Percentiles rank a stretch among this genome's conserved stretches.
Evolutionary conservation across 805 yeast genomes (phyloP).

Genomic region (Wickerhamiella azyma): DNA sequence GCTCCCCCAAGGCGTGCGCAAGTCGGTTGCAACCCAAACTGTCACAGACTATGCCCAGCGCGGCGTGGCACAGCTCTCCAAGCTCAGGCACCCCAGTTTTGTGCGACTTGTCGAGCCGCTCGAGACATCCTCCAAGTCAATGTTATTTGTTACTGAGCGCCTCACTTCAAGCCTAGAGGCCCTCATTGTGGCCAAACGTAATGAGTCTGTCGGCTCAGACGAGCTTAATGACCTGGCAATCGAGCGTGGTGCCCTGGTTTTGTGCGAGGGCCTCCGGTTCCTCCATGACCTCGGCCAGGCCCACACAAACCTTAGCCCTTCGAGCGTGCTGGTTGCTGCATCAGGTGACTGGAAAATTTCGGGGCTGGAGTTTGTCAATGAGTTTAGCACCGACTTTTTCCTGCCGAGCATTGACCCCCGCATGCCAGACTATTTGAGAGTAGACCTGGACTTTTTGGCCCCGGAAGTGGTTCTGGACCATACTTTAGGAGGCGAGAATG

Average conservation of each 20-base stretch:
- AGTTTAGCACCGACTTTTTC: constrained; percentile 38
- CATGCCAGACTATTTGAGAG: constrained; percentile 56
- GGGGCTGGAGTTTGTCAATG: constrained; percentile 51
- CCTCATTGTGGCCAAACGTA: constrained; percentile 25
- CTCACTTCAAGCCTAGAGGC: constrained; percentile 44
- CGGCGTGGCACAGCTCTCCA: constrained; percentile 61
- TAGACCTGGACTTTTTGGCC: constrained; percentile 62
- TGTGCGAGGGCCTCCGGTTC: constrained; percentile 67
- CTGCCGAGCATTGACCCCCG: constrained; percentile 64
- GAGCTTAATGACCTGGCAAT: constrained; percentile 58
- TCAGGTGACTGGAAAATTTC: constrained; percentile 85
- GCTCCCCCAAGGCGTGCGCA: constrained; percentile 15
- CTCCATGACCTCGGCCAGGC: constrained; percentile 61
- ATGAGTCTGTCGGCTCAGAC: constrained; percentile 26
- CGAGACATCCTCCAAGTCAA: constrained; percentile 68
- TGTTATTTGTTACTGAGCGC: constrained; percentile 75
- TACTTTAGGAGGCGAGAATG: constrained; percentile 52
- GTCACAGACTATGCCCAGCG: constrained; percentile 47
- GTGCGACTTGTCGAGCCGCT: constrained; percentile 74
- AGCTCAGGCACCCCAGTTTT: constrained; percentile 80
- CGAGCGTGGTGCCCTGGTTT: constrained; percentile 70
- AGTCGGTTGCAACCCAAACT: constrained; percentile 41
- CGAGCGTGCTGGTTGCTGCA: constrained; percentile 59
- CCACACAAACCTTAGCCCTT: constrained; percentile 69
- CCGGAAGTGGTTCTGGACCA: constrained; percentile 70